These are phyloP conservation scores for Cryphonectria naterciae DNA, from an alignment of 2,329 filamentous ascomycete species.

Conservation along the genomic window DNA sequence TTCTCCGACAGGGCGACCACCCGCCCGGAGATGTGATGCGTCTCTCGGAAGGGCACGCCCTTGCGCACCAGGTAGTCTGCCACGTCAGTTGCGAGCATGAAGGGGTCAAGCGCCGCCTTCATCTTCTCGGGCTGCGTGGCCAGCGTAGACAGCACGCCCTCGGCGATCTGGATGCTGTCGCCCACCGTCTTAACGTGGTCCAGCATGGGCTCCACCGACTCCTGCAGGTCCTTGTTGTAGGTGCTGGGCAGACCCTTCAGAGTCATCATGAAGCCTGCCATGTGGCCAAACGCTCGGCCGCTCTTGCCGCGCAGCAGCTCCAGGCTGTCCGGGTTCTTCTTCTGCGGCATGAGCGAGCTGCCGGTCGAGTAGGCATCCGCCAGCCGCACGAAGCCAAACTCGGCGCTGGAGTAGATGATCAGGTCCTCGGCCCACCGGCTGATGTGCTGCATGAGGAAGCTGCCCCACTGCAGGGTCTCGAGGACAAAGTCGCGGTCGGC, in stretches of 20 bases:
- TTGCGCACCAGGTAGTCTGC: constrained; percentile 67
- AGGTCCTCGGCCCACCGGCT: constrained; percentile 83
- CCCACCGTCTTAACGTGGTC: constrained; percentile 75
- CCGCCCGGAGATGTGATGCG: constrained; percentile 76
- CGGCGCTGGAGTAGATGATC: constrained; percentile 77
- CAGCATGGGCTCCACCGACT: constrained; percentile 75
- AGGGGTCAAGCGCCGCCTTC: constrained; percentile 55
- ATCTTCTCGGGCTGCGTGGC: constrained; percentile 74
- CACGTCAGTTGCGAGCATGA: constrained; percentile 71
- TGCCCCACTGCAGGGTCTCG: constrained; percentile 80
- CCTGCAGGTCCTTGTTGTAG: constrained; percentile 69
- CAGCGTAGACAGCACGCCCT: constrained; percentile 77
- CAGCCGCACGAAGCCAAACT: constrained; percentile 76
- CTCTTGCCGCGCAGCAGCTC: constrained; percentile 67
- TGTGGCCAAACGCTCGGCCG: constrained; percentile 48
- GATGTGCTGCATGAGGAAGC: constrained; percentile 78
- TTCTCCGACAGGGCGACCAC: constrained; percentile 72
- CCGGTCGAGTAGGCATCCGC: constrained; percentile 82
- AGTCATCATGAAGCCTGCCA: constrained; percentile 66
- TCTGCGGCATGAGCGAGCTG: constrained; percentile 78
- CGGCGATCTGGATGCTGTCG: constrained; percentile 76
- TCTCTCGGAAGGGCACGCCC: constrained; percentile 78
- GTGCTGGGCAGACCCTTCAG: constrained; percentile 81
- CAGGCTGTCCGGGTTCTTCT: constrained; percentile 80
- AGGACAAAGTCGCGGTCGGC: constrained; percentile 81